phyloP scores from a whole-genome alignment of 768 basidiomycete species.

The Lactarius hengduanensis region DNA sequence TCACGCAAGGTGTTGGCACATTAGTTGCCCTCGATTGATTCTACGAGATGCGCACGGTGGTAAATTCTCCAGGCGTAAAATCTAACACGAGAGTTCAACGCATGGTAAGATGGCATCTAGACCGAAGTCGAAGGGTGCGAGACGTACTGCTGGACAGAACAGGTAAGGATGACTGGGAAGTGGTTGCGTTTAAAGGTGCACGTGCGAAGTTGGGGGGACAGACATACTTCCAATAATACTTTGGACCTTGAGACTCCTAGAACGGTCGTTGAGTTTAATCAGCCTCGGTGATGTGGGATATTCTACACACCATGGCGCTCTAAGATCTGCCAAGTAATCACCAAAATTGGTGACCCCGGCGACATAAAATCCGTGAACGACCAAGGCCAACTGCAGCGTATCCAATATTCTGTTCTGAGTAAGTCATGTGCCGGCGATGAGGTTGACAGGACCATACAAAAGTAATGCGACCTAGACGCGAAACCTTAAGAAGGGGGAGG shows the following conservation, averaged over 20 bases:
- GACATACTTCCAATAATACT: constrained; percentile 10
- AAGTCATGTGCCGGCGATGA: background rate
- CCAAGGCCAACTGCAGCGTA: background rate
- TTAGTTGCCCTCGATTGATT: background rate
- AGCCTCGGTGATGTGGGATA: background rate
- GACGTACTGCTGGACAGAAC: constrained; percentile 9
- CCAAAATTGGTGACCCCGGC: constrained; percentile 13
- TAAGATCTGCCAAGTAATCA: constrained; percentile 2
- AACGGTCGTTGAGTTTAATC: background rate
- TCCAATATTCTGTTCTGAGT: constrained; percentile 5
- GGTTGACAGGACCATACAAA: background rate
- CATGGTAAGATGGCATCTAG: background rate
- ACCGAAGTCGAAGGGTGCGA: background rate
- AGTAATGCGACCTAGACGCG: constrained; percentile 6
- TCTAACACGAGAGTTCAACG: background rate
- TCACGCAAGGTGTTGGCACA: background rate
- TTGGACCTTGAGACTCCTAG: constrained; percentile 10
- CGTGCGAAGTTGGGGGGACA: background rate
- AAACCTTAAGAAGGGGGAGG: background rate
- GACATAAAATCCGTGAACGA: constrained; percentile 12
- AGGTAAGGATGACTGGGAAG: background rate
- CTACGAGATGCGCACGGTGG: background rate
- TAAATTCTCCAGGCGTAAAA: constrained; percentile 21
- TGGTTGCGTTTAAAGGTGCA: background rate
- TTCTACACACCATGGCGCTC: constrained; percentile 8